phyloP scores from a whole-genome alignment of 345 rosid species.

The Eucalyptus marginata region DNA sequence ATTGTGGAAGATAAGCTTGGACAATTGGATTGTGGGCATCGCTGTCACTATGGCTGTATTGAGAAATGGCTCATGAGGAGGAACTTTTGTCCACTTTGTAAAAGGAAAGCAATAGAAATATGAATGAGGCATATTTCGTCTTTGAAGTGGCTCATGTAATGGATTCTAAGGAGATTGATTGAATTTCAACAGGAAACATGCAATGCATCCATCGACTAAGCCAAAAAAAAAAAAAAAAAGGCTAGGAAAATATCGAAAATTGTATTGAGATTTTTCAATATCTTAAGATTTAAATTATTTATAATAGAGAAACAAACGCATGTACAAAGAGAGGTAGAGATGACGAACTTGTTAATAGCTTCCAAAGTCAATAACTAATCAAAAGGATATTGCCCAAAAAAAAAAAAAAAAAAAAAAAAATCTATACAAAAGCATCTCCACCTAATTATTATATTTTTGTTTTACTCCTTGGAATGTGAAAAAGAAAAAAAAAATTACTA shows the following conservation, averaged over 20 bases:
- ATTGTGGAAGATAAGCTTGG: not conserved
- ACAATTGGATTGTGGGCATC: not conserved
- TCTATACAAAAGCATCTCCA: not conserved
- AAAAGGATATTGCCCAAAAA: not conserved
- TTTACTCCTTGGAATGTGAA: not conserved
- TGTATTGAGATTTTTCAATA: too few relatives aligned
- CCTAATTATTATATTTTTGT: not conserved
- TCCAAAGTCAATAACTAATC: not conserved
- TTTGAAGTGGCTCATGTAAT: not conserved
- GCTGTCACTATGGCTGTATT: not conserved
- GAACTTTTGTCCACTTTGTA: not conserved
- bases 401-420: too few relatives aligned
- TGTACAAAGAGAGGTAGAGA: not conserved
- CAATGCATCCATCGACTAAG: too few relatives aligned
- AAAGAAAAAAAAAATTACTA: too few relatives aligned
- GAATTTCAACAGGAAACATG: not conserved
- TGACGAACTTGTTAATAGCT: not conserved
- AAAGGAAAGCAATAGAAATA: not conserved
- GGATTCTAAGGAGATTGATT: fast-evolving
- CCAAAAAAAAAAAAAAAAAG: not conserved
- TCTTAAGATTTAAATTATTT: too few relatives aligned
- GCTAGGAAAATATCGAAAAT: too few relatives aligned
- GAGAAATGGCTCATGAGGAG: not conserved
- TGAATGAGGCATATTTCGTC: not conserved
- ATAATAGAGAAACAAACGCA: too few relatives aligned